Evolutionary conservation across 106 monocot species (phyloP).

Genomic region (Agapanthus africanus): DNA sequence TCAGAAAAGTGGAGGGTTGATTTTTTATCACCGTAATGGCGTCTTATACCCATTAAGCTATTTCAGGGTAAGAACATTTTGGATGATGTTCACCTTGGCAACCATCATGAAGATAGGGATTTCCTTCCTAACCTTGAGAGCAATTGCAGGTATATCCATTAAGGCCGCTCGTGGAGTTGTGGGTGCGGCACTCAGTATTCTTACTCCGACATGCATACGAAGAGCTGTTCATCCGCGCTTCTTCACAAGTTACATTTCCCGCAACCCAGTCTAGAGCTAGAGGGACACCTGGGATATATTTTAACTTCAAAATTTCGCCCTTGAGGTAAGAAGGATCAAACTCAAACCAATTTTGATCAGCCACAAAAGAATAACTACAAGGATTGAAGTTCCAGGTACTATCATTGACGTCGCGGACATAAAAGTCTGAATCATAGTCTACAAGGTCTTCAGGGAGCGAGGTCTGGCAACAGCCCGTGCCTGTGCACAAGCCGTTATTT

Average conservation of each 20-base stretch:
- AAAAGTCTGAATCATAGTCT: slow-evolving; percentile 10
- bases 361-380: slow-evolving; percentile 36
- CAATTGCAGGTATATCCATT: slow-evolving; percentile 27
- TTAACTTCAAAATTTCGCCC: background rate
- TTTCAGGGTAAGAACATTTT: too few relatives aligned
- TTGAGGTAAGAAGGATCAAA: slow-evolving; percentile 17
- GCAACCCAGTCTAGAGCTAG: slow-evolving; percentile 32
- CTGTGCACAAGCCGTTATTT: slow-evolving; percentile 30
- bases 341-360: slow-evolving; percentile 12
- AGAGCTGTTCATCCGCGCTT: background rate
- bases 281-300: background rate
- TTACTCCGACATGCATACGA: slow-evolving; percentile 1
- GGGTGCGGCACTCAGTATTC: background rate
- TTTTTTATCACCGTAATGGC: too few relatives aligned
- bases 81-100: slow-evolving; percentile 53
- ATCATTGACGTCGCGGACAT: background rate
- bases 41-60: too few relatives aligned
- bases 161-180: background rate
- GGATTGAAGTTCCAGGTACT: slow-evolving; percentile 13
- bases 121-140: slow-evolving; percentile 27
- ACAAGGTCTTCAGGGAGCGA: slow-evolving; percentile 24
- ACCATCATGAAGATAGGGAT: slow-evolving; percentile 36
- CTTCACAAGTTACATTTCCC: slow-evolving; percentile 3
- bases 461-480: slow-evolving; percentile 58
- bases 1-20: too few relatives aligned